These are phyloP conservation scores for Lagenaria siceraria DNA, from an alignment of 306 rosid genomes.

Conservation along the genomic window DNA sequence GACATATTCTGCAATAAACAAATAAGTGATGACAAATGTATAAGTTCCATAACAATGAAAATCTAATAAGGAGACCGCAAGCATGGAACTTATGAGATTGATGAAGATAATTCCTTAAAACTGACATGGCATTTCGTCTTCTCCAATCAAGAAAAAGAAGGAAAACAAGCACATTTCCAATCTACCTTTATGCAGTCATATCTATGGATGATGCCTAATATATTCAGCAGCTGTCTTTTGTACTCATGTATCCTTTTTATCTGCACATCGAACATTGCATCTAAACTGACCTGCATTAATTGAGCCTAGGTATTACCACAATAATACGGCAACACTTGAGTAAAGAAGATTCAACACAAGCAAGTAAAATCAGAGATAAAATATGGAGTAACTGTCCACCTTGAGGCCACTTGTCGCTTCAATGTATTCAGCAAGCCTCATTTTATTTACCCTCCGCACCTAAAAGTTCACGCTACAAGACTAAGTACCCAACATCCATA, in stretches of 20 bases:
- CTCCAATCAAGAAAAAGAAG: background rate
- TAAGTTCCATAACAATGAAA: background rate
- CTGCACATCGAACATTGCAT: constrained; percentile 80
- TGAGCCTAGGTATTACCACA: background rate
- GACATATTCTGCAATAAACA: constrained; percentile 41
- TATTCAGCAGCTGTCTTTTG: constrained; percentile 70
- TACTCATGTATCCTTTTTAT: constrained; percentile 71
- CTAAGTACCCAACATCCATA: background rate
- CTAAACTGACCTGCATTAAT: constrained; percentile 49
- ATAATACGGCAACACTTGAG: constrained; percentile 10
- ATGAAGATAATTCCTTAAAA: background rate
- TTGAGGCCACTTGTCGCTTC: constrained; percentile 63
- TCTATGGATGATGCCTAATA: constrained; percentile 60
- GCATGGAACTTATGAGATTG: background rate
- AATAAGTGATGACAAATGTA: background rate
- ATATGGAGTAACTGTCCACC: constrained; percentile 18
- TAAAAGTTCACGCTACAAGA: constrained; percentile 12
- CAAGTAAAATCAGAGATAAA: constrained; percentile 1
- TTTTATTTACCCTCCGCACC: constrained; percentile 62
- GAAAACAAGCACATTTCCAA: background rate
- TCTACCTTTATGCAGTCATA: constrained; percentile 65
- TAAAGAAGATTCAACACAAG: background rate
- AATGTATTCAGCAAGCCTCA: constrained; percentile 65
- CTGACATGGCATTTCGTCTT: background rate
- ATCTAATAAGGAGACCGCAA: background rate